These are phyloP conservation scores for Talaromyces adpressus DNA, from an alignment of 495 filamentous ascomycete species.

Conservation along the genomic window DNA sequence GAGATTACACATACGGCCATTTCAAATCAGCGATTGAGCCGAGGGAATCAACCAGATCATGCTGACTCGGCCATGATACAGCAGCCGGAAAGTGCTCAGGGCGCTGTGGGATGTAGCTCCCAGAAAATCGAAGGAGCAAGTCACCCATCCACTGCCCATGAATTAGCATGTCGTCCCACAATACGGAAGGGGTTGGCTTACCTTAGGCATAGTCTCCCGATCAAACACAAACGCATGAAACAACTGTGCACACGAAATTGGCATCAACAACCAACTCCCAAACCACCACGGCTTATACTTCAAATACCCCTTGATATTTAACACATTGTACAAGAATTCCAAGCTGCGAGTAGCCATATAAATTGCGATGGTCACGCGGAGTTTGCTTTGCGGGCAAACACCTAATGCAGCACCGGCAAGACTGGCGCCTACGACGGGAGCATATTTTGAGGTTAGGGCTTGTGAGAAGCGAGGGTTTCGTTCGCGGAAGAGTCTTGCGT, in stretches of 20 bases:
- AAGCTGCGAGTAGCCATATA: slow-evolving; percentile 70
- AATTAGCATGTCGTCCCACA: neutral
- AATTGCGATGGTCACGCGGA: slow-evolving; percentile 72
- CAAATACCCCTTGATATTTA: slow-evolving; percentile 75
- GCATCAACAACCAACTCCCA: slow-evolving; percentile 94
- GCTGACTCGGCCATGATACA: slow-evolving; percentile 66
- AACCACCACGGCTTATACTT: slow-evolving; percentile 79
- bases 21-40: slow-evolving; percentile 70
- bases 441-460: slow-evolving; percentile 70
- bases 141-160: slow-evolving; percentile 54
- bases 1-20: slow-evolving; percentile 64
- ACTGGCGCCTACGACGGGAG: slow-evolving; percentile 82
- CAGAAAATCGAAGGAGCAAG: slow-evolving; percentile 66
- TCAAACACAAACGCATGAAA: slow-evolving; percentile 92
- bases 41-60: slow-evolving; percentile 74
- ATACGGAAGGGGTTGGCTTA: slow-evolving; percentile 13
- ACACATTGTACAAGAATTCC: slow-evolving; percentile 79
- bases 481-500: slow-evolving; percentile 67
- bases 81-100: slow-evolving; percentile 60
- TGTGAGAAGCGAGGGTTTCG: slow-evolving; percentile 71
- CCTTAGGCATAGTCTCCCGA: slow-evolving; percentile 73
- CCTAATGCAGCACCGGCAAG: slow-evolving; percentile 76
- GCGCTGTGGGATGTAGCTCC: slow-evolving; percentile 67
- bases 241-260: slow-evolving; percentile 82
- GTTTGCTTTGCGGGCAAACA: slow-evolving; percentile 67